A percentile compares a stretch with the other conserved stretches of the same genome.
Conservation (phyloP, 2,329 filamentous ascomycete species). For the Amylocarpus encephaloides region DNA sequence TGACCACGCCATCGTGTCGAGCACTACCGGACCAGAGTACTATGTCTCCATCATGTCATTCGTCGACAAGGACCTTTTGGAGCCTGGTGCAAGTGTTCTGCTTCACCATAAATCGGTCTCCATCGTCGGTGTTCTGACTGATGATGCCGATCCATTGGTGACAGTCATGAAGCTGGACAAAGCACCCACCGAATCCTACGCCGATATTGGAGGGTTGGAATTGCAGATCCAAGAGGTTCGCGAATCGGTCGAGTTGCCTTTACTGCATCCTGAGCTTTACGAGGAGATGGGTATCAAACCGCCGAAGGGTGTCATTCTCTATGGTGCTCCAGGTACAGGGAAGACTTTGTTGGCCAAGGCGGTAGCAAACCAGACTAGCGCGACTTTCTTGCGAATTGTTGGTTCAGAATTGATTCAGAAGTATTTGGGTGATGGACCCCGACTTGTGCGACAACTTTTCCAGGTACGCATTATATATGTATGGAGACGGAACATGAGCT, state of each 20-base stretch:
- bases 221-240: constrained; percentile 94
- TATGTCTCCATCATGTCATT: constrained; percentile 99
- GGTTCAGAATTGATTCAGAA: constrained; percentile 98
- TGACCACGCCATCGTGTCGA: constrained; percentile 97
- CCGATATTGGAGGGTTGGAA: constrained; percentile 95
- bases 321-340: constrained; percentile 92
- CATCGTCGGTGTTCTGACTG: constrained; percentile 93
- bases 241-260: constrained; percentile 90
- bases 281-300: constrained; percentile 99
- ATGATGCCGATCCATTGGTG: constrained; percentile 90
- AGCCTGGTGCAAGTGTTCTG: constrained; percentile 91
- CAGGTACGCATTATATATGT: constrained; percentile 46
- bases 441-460: constrained; percentile 93
- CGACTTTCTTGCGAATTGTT: constrained; percentile 94
- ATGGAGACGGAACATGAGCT: constrained; percentile 10
- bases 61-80: constrained; percentile 95
- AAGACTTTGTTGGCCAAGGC: constrained; percentile 96
- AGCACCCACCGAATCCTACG: constrained; percentile 95
- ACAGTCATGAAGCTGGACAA: constrained; percentile 99
- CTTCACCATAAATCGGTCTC: constrained; percentile 97
- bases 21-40: constrained; percentile 94
- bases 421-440: constrained; percentile 92
- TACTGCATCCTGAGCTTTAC: constrained; percentile 94
- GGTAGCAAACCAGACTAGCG: constrained; percentile 97
- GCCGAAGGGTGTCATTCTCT: constrained; percentile 97